Evolutionary conservation across 2,329 filamentous ascomycete genomes (phyloP), one percentile per base, ranked within the genome.

Genomic region (Leptographium lundbergii): DNA sequence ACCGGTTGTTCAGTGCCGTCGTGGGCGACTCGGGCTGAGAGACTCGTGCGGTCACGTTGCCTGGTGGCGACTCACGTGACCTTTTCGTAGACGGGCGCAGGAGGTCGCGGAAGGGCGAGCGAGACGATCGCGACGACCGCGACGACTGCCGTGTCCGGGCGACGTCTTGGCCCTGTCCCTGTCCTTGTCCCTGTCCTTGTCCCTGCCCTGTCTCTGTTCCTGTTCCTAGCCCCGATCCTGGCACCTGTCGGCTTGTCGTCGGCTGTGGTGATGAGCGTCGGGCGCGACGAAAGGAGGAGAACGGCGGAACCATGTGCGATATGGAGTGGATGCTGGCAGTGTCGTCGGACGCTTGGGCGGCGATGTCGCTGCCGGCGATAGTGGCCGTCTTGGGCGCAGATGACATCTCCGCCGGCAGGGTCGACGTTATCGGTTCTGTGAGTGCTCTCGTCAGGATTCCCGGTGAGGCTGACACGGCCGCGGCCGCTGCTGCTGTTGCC

Each of bases 31-130:
- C 39, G 34, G 34, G 34, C n/a, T n/a, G 17, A 10, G 54, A 39
- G 11, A 27, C 22, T 2, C 10, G 13, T 2, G 34, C 29, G 14
- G 11, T 25, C 22, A 14, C 24, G 25, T 19, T 25, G 25, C 27
- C 34, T n/a, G 67, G 66, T 11, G 67, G 66, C 22, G 66, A 68
- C 47, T 66, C 66, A 53, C 68, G 66, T 45, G 64, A 66, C 24
- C 67, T 64, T 61, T 71, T 70, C 13, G 65, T 65, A 6, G 66
- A 66, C 6, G 66, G 64, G n/a, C 67, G 66, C 11, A 66, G 58
- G 36, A 71, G 66, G 32, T 64, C 66, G 4, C 68, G 62, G 56
- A 70, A 70, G 13, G 68, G 68, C 0, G 65, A 65, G 2, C 60
- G 62, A 2, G 62, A 61, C 4, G 52, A 10, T 19, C 57, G 61